Conservation (phyloP, 2,329 filamentous ascomycete genomes). For the Sordariomycetes sp. region DNA sequence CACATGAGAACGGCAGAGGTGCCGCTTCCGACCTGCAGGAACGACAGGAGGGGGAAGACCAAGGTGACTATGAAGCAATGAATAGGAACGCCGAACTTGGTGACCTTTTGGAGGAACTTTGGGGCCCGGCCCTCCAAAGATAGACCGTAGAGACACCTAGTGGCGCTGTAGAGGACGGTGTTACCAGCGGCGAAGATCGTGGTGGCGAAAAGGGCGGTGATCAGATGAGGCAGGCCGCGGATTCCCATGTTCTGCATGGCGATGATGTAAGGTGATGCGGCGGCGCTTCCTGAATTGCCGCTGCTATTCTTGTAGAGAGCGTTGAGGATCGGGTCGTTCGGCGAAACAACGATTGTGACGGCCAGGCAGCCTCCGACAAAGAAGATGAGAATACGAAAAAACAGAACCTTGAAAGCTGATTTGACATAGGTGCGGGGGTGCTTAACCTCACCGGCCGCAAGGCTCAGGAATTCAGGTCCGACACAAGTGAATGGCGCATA, state of each 20-base stretch:
- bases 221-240: conserved; percentile 51
- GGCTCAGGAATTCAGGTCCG: conserved; percentile 54
- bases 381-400: conserved; percentile 49
- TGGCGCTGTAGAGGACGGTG: conserved; percentile 41
- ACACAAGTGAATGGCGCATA: conserved; percentile 49
- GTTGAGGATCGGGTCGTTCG: conserved; percentile 42
- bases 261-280: conserved; percentile 54
- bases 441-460: conserved; percentile 56
- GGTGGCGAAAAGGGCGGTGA: conserved; percentile 66
- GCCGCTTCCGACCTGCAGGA: conserved; percentile 26
- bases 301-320: conserved; percentile 25
- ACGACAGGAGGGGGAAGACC: conserved; percentile 42
- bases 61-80: conserved; percentile 31
- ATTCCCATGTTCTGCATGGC: conserved; percentile 57
- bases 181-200: conserved; percentile 45
- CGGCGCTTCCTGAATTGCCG: conserved; percentile 24
- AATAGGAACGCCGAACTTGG: conserved; percentile 38
- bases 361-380: conserved; percentile 51
- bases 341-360: conserved; percentile 54
- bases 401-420: conserved; percentile 58
- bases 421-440: conserved; percentile 52
- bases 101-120: conserved; percentile 38
- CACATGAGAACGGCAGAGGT: conserved; percentile 28
- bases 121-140: conserved; percentile 38
- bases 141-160: conserved; percentile 40